Base-by-base conservation (phyloP, 768 basidiomycete genomes). In the Mrakia hoshinonis region DNA sequence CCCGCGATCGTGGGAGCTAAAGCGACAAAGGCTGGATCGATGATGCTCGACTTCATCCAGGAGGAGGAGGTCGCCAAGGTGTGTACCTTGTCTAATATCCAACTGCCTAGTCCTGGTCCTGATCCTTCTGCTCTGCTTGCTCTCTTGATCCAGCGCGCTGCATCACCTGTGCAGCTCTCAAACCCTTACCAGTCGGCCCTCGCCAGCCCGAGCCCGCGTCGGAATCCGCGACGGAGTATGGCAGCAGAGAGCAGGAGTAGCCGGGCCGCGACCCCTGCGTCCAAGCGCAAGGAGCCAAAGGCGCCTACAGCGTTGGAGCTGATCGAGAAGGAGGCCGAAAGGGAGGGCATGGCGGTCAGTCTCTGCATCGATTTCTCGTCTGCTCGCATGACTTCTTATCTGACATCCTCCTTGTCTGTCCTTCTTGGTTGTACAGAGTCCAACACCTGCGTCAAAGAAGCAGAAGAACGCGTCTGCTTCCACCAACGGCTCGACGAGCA, bases 151-250 rank as follows among this genome's bases (percentile, higher is more conserved):
- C 68, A 52, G 24, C 49, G 46, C 51, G 29, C 24, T 46, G 49
- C 46, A 43, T 48, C 34, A 11, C 69, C 63, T 26, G 20, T 34
- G 15, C 26, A 63, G 48, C 38, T 72, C 24, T n/a, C 46, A 10
- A 72, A 72, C 58, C 70, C 70, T 0, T 72, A 72, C 47, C 70
- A 72, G 46, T 60, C 70, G 15, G 49, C 70, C 9, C 54, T 72
- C 38, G 70, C 66, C 3, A 43, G 64, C 2, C 70, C 65, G n/a
- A 67, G 54, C 20, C 70, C 70, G 6, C 51, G 70, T 4, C 54
- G 70, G 36, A 72, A 72, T 31, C 65, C 70, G 0, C 54, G 65
- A 18, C 65, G 70, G 20, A 66, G 63, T 20, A 54, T 48, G 0
- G 70, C 70, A 7, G 64, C 70, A 0, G 43, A 65, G 22, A 61